Evolutionary conservation across 2,329 filamentous ascomycete species (phyloP), one percentile per base, ranked within the genome.

Genomic region (Sporothrix euskadiensis): DNA sequence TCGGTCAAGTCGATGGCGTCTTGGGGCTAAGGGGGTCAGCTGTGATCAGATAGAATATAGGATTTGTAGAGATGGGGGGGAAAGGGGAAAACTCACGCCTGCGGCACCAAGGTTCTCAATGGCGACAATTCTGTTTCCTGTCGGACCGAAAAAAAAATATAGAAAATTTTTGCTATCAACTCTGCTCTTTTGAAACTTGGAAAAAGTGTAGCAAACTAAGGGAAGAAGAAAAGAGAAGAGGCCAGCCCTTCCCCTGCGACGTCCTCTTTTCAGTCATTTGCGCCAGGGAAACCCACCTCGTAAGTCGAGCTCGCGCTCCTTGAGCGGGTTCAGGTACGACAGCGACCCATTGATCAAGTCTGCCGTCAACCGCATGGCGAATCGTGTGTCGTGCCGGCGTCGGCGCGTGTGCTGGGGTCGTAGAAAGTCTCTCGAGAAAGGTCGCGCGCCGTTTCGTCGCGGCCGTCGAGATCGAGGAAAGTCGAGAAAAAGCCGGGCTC

Each of bases 21-120:
- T 88, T 97, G 94, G 79, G 94, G 93, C 93, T 97, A 79, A 19
- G 9, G 49, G 32, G 66, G n/a, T 10, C 32, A 41, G 44, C 30
- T 5, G 22, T 66, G 72, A 63, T 73, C 72, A n/a, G 56, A 52
- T 70, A 26, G 26, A 2, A 26, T 26, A 52, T 70, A 26, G 26
- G 26, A 26, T 26, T 26, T 26, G 26, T 26, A 73, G 41, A 72
- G 47, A 22, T 1, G 61, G 73, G 61, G 73, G 41, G 68, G 76
- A 57, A 74, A 56, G 44, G 2, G 41, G 71, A 39, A 72, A 69
- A 89, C 91, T 81, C 85, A 97, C 94, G 80, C 93, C 93, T 79
- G 96, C 95, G 81, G 94, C 93, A 86, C 96, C 96, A 84, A 99
- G 84, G 83, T 99, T 99, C 87, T 99, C 96, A 85, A 99, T 97